A percentile compares a stretch with the other conserved stretches of the same genome.
These are phyloP conservation scores for Coemansia sp. DNA, from an alignment of 192 early-diverging fungal genomes.

Conservation along the genomic window DNA sequence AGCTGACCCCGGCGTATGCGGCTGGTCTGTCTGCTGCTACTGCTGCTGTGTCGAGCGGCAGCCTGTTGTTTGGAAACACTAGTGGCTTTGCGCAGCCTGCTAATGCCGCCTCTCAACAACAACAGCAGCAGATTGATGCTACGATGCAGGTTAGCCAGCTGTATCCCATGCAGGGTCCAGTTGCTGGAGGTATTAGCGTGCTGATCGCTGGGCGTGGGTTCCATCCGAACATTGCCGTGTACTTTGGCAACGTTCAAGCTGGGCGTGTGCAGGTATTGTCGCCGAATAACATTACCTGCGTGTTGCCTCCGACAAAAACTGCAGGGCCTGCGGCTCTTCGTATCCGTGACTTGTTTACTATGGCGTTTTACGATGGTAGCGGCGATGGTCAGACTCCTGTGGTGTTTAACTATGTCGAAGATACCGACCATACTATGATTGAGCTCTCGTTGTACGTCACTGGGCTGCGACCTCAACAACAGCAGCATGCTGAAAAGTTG, in stretches of 20 bases:
- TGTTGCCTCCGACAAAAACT: constrained; percentile 74
- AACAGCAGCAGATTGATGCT: neutral
- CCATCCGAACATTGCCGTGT: constrained; percentile 70
- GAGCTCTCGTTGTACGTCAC: constrained; percentile 89
- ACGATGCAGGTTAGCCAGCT: constrained; percentile 66
- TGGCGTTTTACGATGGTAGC: constrained; percentile 39
- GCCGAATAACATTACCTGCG: constrained; percentile 77
- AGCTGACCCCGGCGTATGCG: neutral
- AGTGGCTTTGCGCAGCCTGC: neutral
- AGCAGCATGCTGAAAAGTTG: constrained; percentile 29
- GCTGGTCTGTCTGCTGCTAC: neutral
- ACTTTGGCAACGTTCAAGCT: constrained; percentile 60
- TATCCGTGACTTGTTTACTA: constrained; percentile 37
- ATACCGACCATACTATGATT: constrained; percentile 87
- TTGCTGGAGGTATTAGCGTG: constrained; percentile 83
- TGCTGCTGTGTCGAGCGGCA: constrained; percentile 13
- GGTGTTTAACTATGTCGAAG: constrained; percentile 61
- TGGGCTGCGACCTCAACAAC: constrained; percentile 75
- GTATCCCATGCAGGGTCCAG: constrained; percentile 83
- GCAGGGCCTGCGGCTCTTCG: constrained; percentile 68
- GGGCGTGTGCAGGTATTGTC: constrained; percentile 79
- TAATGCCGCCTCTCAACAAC: constrained; percentile 13
- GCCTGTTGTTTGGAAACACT: neutral
- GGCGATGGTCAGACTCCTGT: neutral
- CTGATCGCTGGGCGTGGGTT: constrained; percentile 85